phyloP scores from a whole-genome alignment of 805 yeast genomes.

The Torulaspora microellipsoides region DNA sequence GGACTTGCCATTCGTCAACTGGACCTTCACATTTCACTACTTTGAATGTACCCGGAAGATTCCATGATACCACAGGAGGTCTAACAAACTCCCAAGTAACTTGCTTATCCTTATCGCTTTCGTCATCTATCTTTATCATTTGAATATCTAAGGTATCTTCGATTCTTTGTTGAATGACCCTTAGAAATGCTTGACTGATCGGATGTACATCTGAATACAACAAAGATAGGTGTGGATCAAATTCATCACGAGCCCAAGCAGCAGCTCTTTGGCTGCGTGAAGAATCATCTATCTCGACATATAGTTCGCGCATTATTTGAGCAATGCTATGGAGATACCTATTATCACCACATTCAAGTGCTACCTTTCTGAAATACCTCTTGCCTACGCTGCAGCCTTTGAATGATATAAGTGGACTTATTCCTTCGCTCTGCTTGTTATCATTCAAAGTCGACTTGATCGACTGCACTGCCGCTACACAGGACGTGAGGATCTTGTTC shows the following conservation, averaged over 20 bases:
- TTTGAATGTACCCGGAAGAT: slow-evolving; percentile 56
- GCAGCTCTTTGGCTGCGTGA: slow-evolving; percentile 44
- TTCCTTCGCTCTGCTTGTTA: slow-evolving; percentile 9
- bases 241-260: slow-evolving; percentile 54
- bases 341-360: slow-evolving; percentile 26
- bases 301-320: slow-evolving; percentile 50
- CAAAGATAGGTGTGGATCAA: slow-evolving; percentile 68
- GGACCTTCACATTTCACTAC: slow-evolving; percentile 71
- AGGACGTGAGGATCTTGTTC: slow-evolving; percentile 49
- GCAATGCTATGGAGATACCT: slow-evolving; percentile 36
- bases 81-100: slow-evolving; percentile 21
- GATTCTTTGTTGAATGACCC: slow-evolving; percentile 59
- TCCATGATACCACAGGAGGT: slow-evolving; percentile 44
- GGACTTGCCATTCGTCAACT: slow-evolving; percentile 59
- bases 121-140: slow-evolving; percentile 14
- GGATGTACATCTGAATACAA: slow-evolving; percentile 63
- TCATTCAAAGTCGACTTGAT: slow-evolving; percentile 22
- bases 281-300: slow-evolving; percentile 36
- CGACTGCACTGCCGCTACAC: slow-evolving; percentile 51
- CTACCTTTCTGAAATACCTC: slow-evolving; percentile 28
- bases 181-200: slow-evolving; percentile 59
- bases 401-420: slow-evolving; percentile 24
- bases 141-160: slow-evolving; percentile 55
- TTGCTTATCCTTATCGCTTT: slow-evolving; percentile 15
- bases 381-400: slow-evolving; percentile 26